Conservation (phyloP, 768 basidiomycete genomes). For the Mycena venus region DNA sequence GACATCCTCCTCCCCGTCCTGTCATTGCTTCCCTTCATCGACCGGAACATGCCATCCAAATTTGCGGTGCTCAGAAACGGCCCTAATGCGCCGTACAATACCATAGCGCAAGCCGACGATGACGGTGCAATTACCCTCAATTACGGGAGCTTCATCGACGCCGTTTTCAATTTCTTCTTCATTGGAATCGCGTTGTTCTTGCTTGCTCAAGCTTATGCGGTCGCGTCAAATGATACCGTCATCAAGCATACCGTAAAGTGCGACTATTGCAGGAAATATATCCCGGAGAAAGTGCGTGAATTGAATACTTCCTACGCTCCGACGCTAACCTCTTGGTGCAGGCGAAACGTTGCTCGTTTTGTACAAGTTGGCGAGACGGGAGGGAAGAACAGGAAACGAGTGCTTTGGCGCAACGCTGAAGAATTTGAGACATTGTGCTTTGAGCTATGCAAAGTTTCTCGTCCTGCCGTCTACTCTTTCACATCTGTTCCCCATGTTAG, state of each 20-base stretch:
- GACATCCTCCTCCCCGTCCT: constrained; percentile 57
- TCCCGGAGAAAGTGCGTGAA: constrained; percentile 52
- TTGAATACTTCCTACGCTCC: background rate
- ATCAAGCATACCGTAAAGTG: constrained; percentile 57
- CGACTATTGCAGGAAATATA: constrained; percentile 58
- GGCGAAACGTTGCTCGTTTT: constrained; percentile 44
- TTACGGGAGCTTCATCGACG: constrained; percentile 54
- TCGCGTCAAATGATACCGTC: constrained; percentile 54
- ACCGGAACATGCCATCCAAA: constrained; percentile 59
- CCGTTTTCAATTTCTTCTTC: constrained; percentile 53
- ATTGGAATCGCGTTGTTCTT: constrained; percentile 54
- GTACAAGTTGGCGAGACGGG: constrained; percentile 58
- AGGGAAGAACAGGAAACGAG: background rate
- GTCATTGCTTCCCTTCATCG: constrained; percentile 58
- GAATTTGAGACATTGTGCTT: too few species aligned
- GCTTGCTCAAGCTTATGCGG: constrained; percentile 52
- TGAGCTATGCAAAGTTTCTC: too few species aligned
- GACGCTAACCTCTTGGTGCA: constrained; percentile 31
- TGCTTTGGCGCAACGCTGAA: background rate
- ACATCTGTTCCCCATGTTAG: too few species aligned
- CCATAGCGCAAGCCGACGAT: constrained; percentile 55
- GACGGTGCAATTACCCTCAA: constrained; percentile 59
- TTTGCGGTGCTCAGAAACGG: constrained; percentile 54
- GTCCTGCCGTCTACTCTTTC: too few species aligned
- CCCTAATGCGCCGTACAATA: constrained; percentile 51